Base-by-base conservation (phyloP, 148 eudicot species). In the Persicaria maculosa region DNA sequence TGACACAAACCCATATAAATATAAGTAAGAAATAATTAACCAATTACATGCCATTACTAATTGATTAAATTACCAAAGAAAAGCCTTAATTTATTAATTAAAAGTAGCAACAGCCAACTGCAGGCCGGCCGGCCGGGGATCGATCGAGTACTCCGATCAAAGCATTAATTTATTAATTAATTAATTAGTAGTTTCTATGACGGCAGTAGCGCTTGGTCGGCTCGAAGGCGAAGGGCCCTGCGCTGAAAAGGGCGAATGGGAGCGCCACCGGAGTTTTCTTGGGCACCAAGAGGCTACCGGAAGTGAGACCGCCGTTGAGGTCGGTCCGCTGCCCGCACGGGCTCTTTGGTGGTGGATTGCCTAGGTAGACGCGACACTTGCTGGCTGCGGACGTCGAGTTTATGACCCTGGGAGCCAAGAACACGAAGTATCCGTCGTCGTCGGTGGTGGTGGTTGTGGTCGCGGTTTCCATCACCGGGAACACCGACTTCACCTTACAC, bases 171-270 rank as follows among this genome's bases (percentile, higher is more conserved):
- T 31, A 31, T 31, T 31, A 31, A 31, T 31, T 31, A 31, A 31
- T 31, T 31, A 31, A 31, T 31, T 31, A 31, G 40, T 31, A 31
- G 40, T 31, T 31, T 2, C 40, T 31, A 31, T 31, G 40, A 31
- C 17, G 52, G 54, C 86, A 81, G 12, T 4, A 5, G 0, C 19
- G 70, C 65, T 72, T 74, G 55, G 72, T 45, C 40, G 82, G 83
- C 79, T 77, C 84, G 50, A 64, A 84, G 7, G 82, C 82, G 22
- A 84, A 81, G 73, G 86, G 86, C 0, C 86, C 86, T 74, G 81
- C 86, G 46, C 64, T 72, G 62, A 40, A 83, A 47, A 83, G 73
- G 2, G 81, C 16, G 77, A 19, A 77, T 7, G 47, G 47, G 3
- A 48, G 16, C 0, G 74, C 47, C 14, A 72, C 72, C 44, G 54